phyloP scores from a whole-genome alignment of 1,284 basidiomycete genomes.

The Cutaneotrichosporon cavernicola region DNA sequence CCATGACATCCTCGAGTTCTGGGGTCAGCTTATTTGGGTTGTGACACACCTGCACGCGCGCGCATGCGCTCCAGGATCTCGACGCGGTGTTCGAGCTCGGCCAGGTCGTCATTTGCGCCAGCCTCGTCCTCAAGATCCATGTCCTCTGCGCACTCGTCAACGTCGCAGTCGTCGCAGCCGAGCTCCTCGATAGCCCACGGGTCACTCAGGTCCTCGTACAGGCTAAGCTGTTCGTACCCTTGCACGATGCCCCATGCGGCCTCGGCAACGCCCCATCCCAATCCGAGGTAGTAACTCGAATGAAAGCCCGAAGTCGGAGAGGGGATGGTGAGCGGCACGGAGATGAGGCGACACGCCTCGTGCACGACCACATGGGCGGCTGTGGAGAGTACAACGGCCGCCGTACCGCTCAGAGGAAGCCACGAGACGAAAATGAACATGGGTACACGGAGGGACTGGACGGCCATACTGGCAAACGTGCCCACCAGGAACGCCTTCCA shows the following conservation, averaged over 20 bases:
- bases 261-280: slow-evolving; percentile 53
- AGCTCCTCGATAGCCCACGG: slow-evolving; percentile 17
- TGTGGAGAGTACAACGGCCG: slow-evolving; percentile 25
- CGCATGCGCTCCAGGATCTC: slow-evolving; percentile 49
- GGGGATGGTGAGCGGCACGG: slow-evolving; percentile 42
- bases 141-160: slow-evolving; percentile 24
- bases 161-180: slow-evolving; percentile 16
- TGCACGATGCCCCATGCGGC: slow-evolving; percentile 49
- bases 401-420: slow-evolving; percentile 25
- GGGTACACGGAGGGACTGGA: slow-evolving; percentile 48
- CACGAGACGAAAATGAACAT: slow-evolving; percentile 39
- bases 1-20: slow-evolving; percentile 51
- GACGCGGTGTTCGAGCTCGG: slow-evolving; percentile 47
- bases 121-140: slow-evolving; percentile 23
- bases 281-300: slow-evolving; percentile 49
- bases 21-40: slow-evolving; percentile 28
- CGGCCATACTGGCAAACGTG: slow-evolving; percentile 46
- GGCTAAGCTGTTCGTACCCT: slow-evolving; percentile 49
- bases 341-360: slow-evolving; percentile 46
- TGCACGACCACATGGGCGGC: slow-evolving; percentile 43
- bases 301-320: slow-evolving; percentile 50
- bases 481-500: slow-evolving; percentile 47
- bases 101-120: slow-evolving; percentile 37
- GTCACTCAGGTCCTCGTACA: slow-evolving; percentile 45
- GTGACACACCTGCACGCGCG: slow-evolving; percentile 41